These are phyloP conservation scores for Linderina pennispora DNA, from an alignment of 192 early-diverging fungal species.

Conservation along the genomic window DNA sequence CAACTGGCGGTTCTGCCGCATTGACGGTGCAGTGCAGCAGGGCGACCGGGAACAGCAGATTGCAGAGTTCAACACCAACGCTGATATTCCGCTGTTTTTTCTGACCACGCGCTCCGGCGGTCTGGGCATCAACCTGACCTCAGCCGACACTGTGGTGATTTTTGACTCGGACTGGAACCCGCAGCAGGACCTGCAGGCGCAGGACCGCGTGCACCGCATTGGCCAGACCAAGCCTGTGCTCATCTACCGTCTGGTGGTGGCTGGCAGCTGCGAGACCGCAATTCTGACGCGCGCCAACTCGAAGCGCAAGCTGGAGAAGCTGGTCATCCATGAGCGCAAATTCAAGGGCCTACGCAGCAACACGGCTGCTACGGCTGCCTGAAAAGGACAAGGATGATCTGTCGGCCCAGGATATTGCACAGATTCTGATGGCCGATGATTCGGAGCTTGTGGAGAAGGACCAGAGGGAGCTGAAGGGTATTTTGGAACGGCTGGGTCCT, in stretches of 20 bases:
- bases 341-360: conserved; percentile 55
- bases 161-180: conserved; percentile 99
- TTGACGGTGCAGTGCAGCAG: conserved; percentile 82
- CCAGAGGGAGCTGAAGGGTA: conserved; percentile 7
- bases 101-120: conserved; percentile 95
- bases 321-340: conserved; percentile 89
- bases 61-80: conserved; percentile 40
- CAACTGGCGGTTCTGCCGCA: conserved; percentile 75
- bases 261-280: conserved; percentile 76
- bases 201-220: conserved; percentile 95
- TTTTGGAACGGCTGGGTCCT: conserved; percentile 17
- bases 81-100: conserved; percentile 66
- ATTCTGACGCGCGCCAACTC: conserved; percentile 75
- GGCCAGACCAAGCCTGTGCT: conserved; percentile 90
- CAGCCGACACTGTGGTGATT: conserved; percentile 93
- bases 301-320: conserved; percentile 86
- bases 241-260: conserved; percentile 82
- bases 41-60: conserved; percentile 69
- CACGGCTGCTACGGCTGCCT: background rate
- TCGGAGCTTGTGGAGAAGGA: conserved; percentile 48
- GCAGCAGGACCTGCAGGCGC: conserved; percentile 96
- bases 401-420: conserved; percentile 60
- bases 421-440: conserved; percentile 68
- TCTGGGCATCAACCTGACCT: conserved; percentile 94
- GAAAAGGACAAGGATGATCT: conserved; percentile 27